These are phyloP conservation scores for Pseudisothecium myosuroides DNA, from an alignment of 225 moss, liverwort and hornwort species.

Conservation along the genomic window DNA sequence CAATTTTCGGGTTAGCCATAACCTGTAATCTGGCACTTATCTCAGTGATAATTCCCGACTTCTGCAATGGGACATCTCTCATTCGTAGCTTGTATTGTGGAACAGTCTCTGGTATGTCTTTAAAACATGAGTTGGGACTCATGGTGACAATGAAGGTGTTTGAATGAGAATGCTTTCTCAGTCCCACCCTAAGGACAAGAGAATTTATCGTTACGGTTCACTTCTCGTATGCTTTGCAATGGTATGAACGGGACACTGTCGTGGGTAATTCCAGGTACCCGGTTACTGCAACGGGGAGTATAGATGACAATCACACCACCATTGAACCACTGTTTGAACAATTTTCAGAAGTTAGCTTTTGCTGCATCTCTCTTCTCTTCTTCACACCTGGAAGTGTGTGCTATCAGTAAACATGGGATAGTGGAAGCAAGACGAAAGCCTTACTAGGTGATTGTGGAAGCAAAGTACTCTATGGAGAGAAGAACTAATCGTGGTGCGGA, in stretches of 20 bases:
- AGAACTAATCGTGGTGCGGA: neutral
- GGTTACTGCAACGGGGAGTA: constrained; percentile 71
- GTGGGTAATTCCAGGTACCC: neutral
- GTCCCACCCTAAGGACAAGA: neutral
- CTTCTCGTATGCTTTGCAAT: too few relatives aligned
- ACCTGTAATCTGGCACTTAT: too few relatives aligned
- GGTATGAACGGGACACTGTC: too few relatives aligned
- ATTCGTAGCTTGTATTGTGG: neutral
- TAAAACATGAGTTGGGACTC: neutral
- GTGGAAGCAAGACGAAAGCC: neutral
- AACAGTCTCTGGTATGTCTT: neutral
- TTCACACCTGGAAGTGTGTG: neutral
- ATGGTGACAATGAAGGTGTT: neutral
- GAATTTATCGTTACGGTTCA: neutral
- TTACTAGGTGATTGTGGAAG: neutral
- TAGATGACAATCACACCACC: too few relatives aligned
- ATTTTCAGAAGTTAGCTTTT: constrained; percentile 47
- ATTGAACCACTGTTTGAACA: constrained; percentile 84
- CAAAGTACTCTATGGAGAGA: neutral
- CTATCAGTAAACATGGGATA: neutral
- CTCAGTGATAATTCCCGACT: too few relatives aligned
- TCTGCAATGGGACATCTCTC: too few relatives aligned
- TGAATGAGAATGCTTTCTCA: neutral
- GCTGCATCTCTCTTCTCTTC: neutral
- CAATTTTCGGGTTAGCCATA: too few relatives aligned